Evolutionary conservation across 2,329 filamentous ascomycete genomes (phyloP), one percentile per base, ranked within the genome.

Genomic region (Epichloe uncinata): DNA sequence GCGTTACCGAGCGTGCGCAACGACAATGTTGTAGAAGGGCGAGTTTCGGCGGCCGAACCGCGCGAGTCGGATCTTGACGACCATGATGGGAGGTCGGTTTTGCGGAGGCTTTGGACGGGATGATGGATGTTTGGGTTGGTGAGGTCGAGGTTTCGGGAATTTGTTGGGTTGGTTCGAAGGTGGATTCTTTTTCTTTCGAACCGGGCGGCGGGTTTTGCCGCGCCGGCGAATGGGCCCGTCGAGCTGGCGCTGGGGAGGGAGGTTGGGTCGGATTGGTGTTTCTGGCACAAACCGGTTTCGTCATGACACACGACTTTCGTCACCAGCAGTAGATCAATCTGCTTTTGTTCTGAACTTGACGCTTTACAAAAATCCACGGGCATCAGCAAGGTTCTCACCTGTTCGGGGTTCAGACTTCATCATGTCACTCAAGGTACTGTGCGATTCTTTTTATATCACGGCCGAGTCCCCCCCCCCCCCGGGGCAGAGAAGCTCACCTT

Each of bases 1-100:
- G n/a, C n/a, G n/a, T n/a, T 78, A 94, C 87, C 90, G 83, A 44
- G 90, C 90, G 63, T 97, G 91, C 15, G 89, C 80, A 56, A 98
- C 87, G 57, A 97, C 88, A 56, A 98, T 96, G 72, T 98, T 98
- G 77, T 95, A 98, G 60, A 96, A 85, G 2, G 93, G 91, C n/a
- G 79, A 67, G 65, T 95, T 90, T 56, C 79, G 82, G 67, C 85
- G 87, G 64, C 90, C 89, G 67, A 97, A 95, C 67, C 93, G 90
- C 60, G 93, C 87, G 59, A 98, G 82, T 52, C 93, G 85, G 67
- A 98, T 93, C 67, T 86, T 86, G 62, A 98, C 77, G 54, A 97
- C 91, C 93, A 98, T 95, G 59, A 42, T 50, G 51, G 53, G 42
- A 49, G 33, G 30, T 30, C 30, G 20, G 11, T 37, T 4, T 4